These are phyloP conservation scores for Salix arbutifolia DNA, from an alignment of 345 rosid genomes.

Conservation along the genomic window DNA sequence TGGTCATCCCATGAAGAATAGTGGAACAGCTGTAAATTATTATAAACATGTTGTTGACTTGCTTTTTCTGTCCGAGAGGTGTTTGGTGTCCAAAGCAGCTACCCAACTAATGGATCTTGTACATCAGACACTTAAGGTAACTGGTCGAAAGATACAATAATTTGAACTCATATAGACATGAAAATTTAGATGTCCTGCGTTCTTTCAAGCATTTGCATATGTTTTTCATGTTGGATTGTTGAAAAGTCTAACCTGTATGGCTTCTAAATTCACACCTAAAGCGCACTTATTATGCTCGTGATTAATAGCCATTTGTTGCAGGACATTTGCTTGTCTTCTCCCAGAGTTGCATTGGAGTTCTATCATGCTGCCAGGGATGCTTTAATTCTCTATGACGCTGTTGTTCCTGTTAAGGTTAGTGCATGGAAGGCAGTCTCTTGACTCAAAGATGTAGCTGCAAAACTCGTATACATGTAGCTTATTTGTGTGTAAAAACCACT, in stretches of 20 bases:
- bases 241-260: neutral
- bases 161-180: neutral
- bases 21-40: conserved; percentile 31
- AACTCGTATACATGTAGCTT: neutral
- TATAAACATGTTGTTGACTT: conserved; percentile 58
- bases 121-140: conserved; percentile 76
- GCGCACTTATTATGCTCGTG: neutral
- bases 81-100: conserved; percentile 83
- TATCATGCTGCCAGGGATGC: conserved; percentile 85
- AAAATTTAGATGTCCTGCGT: neutral
- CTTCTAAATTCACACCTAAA: neutral
- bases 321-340: conserved; percentile 85
- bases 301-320: conserved; percentile 29
- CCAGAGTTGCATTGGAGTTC: conserved; percentile 79
- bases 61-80: conserved; percentile 71
- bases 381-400: conserved; percentile 81
- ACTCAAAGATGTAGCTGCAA: neutral
- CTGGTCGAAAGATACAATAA: neutral
- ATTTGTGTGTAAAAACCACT: neutral
- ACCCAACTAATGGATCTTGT: conserved; percentile 74
- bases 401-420: conserved; percentile 92
- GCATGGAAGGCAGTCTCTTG: conserved; percentile 10
- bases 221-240: neutral
- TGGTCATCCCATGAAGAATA: conserved; percentile 27
- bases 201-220: neutral